Evolutionary conservation across 169 alveolate genomes (phyloP).

Genomic region (Eimeria tenella): DNA sequence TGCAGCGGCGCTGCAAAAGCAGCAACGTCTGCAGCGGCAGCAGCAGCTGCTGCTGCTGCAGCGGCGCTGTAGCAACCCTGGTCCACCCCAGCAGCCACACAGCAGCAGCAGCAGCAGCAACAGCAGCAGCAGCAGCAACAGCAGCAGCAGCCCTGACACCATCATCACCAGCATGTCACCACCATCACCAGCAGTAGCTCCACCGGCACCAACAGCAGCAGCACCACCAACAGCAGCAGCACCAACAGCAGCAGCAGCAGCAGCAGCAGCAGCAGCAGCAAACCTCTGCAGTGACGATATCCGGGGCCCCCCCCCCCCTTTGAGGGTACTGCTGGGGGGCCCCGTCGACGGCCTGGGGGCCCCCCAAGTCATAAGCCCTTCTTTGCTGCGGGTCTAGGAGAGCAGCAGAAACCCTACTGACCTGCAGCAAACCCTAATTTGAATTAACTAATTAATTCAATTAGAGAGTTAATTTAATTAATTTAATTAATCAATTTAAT

Average conservation of each 20-base stretch:
- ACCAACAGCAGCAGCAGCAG: neutral
- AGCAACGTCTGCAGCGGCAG: too few relatives aligned
- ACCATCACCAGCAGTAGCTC: neutral
- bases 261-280: neutral
- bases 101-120: neutral
- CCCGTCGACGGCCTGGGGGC: constrained; percentile 29
- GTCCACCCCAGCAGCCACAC: neutral
- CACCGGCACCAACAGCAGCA: neutral
- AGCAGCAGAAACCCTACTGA: neutral
- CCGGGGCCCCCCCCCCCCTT: neutral
- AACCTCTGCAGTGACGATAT: neutral
- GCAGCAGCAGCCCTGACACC: constrained; percentile 13
- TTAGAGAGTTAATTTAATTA: too few relatives aligned
- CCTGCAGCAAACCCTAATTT: too few relatives aligned
- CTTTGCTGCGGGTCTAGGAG: neutral
- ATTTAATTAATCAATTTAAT: too few relatives aligned
- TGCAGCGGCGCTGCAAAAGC: too few relatives aligned
- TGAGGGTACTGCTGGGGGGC: neutral
- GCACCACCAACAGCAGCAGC: too few relatives aligned
- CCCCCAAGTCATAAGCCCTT: neutral
- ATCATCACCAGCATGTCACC: neutral
- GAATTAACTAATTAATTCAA: too few relatives aligned
- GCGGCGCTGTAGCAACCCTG: too few relatives aligned
- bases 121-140: constrained; percentile 39
- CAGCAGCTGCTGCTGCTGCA: too few relatives aligned